A percentile compares a stretch with the other conserved stretches of the same genome.
Evolutionary conservation across 106 monocot genomes (phyloP).

Genomic region (Cymbidium sinense): DNA sequence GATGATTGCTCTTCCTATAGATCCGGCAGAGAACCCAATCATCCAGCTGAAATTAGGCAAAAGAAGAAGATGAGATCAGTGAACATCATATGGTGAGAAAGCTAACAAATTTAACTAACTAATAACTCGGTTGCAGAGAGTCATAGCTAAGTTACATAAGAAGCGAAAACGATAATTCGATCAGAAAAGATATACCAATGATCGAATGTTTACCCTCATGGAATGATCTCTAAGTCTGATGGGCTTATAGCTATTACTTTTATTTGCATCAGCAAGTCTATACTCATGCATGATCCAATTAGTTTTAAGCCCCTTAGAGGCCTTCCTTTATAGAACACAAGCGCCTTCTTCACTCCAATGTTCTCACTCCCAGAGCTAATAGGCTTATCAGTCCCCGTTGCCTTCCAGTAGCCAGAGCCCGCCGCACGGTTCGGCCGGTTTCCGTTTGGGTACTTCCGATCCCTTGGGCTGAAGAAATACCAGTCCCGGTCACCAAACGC

Average conservation of each 20-base stretch:
- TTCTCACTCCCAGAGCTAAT: not conserved
- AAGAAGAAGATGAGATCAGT: not conserved
- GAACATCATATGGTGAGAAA: not conserved
- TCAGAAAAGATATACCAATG: not conserved
- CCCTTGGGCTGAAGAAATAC: slow-evolving; percentile 6
- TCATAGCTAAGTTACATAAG: too few species aligned
- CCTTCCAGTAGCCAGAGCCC: slow-evolving; percentile 4
- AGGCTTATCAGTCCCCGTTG: slow-evolving; percentile 6
- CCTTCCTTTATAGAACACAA: slow-evolving; percentile 6
- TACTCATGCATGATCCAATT: slow-evolving; percentile 10
- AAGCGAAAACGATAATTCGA: too few species aligned
- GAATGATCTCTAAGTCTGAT: not conserved
- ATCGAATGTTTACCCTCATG: not conserved
- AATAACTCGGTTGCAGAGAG: not conserved
- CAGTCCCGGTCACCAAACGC: slow-evolving; percentile 6
- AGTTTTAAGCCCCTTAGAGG: not conserved
- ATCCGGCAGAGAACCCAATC: slow-evolving; percentile 78
- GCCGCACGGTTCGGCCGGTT: slow-evolving; percentile 5
- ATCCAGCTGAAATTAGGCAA: slow-evolving; percentile 38
- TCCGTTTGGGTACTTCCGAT: slow-evolving; percentile 8
- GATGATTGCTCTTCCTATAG: slow-evolving; percentile 48
- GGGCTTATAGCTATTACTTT: not conserved
- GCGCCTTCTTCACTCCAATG: slow-evolving; percentile 6
- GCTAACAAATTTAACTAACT: not conserved
- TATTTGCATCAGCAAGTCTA: not conserved